Conservation (phyloP, 2,329 filamentous ascomycete species). For the Didymellaceae sp. region DNA sequence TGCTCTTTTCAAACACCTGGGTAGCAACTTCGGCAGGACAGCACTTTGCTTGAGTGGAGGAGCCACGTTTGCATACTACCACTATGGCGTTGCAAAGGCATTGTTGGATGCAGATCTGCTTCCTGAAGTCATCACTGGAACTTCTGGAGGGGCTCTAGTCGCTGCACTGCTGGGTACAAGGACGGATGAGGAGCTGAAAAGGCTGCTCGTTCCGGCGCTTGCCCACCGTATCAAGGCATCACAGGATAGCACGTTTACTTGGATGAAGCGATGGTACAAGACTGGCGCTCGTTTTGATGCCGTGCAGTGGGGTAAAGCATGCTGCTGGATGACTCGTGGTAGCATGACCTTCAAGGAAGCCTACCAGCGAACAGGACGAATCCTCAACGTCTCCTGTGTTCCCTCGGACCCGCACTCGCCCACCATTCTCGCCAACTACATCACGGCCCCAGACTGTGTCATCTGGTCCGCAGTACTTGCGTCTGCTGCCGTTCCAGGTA, state of each 20-base stretch:
- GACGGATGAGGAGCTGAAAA: constrained; percentile 88
- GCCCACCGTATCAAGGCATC: constrained; percentile 85
- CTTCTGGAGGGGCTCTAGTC: constrained; percentile 89
- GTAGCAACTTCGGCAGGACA: constrained; percentile 90
- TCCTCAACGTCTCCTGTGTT: constrained; percentile 94
- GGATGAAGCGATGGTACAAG: constrained; percentile 85
- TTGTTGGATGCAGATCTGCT: constrained; percentile 84
- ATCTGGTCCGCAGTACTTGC: constrained; percentile 97
- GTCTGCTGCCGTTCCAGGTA: constrained; percentile 93
- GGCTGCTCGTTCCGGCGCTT: constrained; percentile 85
- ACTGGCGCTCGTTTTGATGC: constrained; percentile 95
- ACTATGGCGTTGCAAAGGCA: constrained; percentile 90
- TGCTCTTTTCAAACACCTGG: constrained; percentile 82
- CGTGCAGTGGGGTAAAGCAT: constrained; percentile 84
- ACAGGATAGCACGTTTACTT: constrained; percentile 75
- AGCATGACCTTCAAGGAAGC: constrained; percentile 95
- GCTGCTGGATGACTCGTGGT: constrained; percentile 88
- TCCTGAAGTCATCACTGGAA: constrained; percentile 94
- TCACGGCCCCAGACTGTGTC: constrained; percentile 94
- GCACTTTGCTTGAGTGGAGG: constrained; percentile 93
- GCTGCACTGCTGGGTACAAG: constrained; percentile 86
- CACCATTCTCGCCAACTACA: constrained; percentile 91
- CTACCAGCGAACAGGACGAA: constrained; percentile 89
- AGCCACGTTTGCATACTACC: constrained; percentile 94
- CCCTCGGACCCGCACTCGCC: constrained; percentile 94